Percentiles rank a stretch among this genome's conserved stretches.
phyloP scores from a whole-genome alignment of 495 filamentous ascomycete genomes.

The Glarea lozoyensis region DNA sequence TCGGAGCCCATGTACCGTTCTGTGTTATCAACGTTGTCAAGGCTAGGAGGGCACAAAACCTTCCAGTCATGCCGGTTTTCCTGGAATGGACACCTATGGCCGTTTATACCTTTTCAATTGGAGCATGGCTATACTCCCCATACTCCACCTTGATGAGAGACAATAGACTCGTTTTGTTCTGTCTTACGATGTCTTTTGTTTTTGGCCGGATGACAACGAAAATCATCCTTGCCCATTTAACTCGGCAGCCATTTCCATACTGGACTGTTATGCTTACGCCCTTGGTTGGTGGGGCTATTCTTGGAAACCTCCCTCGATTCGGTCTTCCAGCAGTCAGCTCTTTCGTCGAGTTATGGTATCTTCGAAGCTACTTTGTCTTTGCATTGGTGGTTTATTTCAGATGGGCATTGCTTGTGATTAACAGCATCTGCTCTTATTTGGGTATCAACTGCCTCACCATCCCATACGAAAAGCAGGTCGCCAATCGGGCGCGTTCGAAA shows the following conservation, averaged over 20 bases:
- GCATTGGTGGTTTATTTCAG: slow-evolving; percentile 75
- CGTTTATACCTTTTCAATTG: slow-evolving; percentile 62
- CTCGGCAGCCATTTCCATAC: slow-evolving; percentile 88
- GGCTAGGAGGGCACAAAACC: slow-evolving; percentile 59
- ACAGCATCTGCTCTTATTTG: slow-evolving; percentile 82
- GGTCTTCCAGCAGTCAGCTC: slow-evolving; percentile 57
- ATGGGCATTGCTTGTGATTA: slow-evolving; percentile 88
- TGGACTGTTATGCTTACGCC: slow-evolving; percentile 90
- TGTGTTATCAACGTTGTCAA: slow-evolving; percentile 72
- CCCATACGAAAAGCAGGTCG: slow-evolving; percentile 47
- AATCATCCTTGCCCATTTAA: slow-evolving; percentile 94
- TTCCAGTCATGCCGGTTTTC: slow-evolving; percentile 78
- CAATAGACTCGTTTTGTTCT: slow-evolving; percentile 87
- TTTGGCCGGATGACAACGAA: slow-evolving; percentile 99
- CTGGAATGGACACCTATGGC: slow-evolving; percentile 91
- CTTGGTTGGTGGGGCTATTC: slow-evolving; percentile 71
- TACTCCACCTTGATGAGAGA: slow-evolving; percentile 69
- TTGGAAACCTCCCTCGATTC: slow-evolving; percentile 73
- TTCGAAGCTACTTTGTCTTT: slow-evolving; percentile 73
- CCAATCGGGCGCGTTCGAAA: slow-evolving; percentile 18
- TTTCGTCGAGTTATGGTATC: slow-evolving; percentile 64
- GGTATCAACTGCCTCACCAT: slow-evolving; percentile 94
- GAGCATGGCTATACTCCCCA: slow-evolving; percentile 81
- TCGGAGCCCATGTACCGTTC: slow-evolving; percentile 74
- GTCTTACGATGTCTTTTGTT: slow-evolving; percentile 87